Evolutionary conservation across 345 rosid species (phyloP), one percentile per base, ranked within the genome.

Genomic region (Hibiscus trionum): DNA sequence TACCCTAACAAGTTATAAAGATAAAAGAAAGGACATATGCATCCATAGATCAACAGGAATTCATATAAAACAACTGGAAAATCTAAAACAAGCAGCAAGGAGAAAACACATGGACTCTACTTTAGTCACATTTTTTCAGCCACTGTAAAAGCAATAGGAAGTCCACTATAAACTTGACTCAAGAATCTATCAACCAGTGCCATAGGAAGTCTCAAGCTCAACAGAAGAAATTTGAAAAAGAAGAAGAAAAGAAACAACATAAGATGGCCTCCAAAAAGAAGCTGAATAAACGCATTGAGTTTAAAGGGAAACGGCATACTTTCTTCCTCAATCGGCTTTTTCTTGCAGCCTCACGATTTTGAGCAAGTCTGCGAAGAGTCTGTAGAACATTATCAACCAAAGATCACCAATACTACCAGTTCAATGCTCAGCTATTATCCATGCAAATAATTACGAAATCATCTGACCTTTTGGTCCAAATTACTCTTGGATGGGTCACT

Each of bases 301-400:
- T 37, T 63, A 63, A 37, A 37, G 26, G 58, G 11, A 29, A 27
- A 61, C 47, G 2, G 27, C 82, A 59, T 84, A 92, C 98, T 80
- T 93, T 91, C 84, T 93, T 93, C 82, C 98, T 83, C 68, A 93
- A 77, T 72, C 98, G 87, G 77, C 98, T 93, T 85, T 93, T 93
- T 79, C 98, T 87, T 52, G 98, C 98, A 35, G 98, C 98, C 82
- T 93, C 98, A 0, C 98, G 93, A 79, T 93, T 93, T 82, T 93
- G 98, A 76, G 98, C 98, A 78, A 93, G 96, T 79, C 97, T 86
- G 63, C 97, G 94, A 80, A 93, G 93, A 61, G 93, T 88, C 97
- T 93, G 87, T 70, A 72, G 47, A 80, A 79, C 77, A 71, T 75
- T 70, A 78, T 70, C 33, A 65, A 71, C 42, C 62, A 79, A 78